Evolutionary conservation across 1,284 basidiomycete genomes (phyloP).

Genomic region (Schizopora paradoxa): DNA sequence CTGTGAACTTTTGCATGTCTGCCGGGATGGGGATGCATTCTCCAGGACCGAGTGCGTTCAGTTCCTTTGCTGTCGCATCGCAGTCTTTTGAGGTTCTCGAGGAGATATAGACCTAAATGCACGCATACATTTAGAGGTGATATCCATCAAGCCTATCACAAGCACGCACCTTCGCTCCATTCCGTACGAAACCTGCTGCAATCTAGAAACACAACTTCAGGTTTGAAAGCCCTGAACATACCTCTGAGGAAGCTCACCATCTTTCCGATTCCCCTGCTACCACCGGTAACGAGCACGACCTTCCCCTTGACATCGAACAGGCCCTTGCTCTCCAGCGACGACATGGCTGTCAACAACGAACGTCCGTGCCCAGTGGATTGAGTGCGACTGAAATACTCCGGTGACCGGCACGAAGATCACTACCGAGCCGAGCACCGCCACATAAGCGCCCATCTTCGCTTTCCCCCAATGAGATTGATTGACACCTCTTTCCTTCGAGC

Average conservation of each 20-base stretch:
- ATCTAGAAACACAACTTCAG: conserved; percentile 38
- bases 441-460: conserved; percentile 2
- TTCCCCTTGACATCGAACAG: conserved; percentile 58
- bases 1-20: conserved; percentile 54
- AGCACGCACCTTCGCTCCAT: conserved; percentile 51
- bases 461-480: too few species aligned
- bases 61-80: conserved; percentile 48
- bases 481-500: too few species aligned
- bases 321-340: conserved; percentile 35
- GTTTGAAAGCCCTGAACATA: not conserved
- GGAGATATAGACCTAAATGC: conserved; percentile 59
- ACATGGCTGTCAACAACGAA: conserved; percentile 28
- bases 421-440: not conserved
- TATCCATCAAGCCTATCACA: not conserved
- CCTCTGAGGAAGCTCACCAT: conserved; percentile 44
- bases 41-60: conserved; percentile 52
- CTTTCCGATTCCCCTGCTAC: conserved; percentile 65
- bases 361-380: not conserved
- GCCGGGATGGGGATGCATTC: conserved; percentile 53
- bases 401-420: too few species aligned
- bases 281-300: conserved; percentile 65
- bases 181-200: conserved; percentile 58
- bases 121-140: not conserved
- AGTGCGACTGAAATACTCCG: not conserved
- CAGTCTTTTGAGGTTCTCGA: conserved; percentile 57